Conservation (phyloP, 345 rosid species). For the Noccaea bulbosa region DNA sequence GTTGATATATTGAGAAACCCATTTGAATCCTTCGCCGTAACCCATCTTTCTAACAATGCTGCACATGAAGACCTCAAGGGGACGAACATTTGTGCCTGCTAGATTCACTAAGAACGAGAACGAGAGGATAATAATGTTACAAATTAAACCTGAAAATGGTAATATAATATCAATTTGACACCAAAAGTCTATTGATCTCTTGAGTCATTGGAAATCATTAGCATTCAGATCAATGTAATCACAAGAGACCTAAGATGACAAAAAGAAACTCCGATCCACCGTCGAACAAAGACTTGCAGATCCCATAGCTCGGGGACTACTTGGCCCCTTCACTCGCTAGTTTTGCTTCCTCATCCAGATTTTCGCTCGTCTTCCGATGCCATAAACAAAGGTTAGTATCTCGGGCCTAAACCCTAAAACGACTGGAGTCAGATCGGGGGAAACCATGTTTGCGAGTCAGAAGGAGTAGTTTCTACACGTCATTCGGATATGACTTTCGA, state of each 20-base stretch:
- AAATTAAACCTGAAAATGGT: neutral
- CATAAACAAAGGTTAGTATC: no score
- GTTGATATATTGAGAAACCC: conserved; percentile 70
- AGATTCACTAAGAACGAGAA: conserved; percentile 44
- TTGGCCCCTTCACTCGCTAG: no score
- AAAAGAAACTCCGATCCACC: no score
- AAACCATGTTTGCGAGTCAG: no score
- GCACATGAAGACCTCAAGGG: conserved; percentile 74
- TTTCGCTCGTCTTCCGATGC: no score
- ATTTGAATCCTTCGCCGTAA: conserved; percentile 63
- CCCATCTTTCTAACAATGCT: conserved; percentile 76
- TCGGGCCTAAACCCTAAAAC: no score
- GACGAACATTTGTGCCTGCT: conserved; percentile 60
- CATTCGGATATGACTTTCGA: no score
- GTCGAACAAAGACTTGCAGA: no score
- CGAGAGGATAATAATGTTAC: neutral
- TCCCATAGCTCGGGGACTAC: no score
- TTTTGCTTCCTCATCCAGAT: no score
- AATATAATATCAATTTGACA: neutral
- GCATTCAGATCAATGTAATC: neutral
- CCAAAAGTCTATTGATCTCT: neutral
- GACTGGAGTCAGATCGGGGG: no score
- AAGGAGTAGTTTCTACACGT: no score
- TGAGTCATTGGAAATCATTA: neutral
- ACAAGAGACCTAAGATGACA: neutral